Evolutionary conservation across 192 early-diverging fungal genomes (phyloP).

Genomic region (Coemansia sp.): DNA sequence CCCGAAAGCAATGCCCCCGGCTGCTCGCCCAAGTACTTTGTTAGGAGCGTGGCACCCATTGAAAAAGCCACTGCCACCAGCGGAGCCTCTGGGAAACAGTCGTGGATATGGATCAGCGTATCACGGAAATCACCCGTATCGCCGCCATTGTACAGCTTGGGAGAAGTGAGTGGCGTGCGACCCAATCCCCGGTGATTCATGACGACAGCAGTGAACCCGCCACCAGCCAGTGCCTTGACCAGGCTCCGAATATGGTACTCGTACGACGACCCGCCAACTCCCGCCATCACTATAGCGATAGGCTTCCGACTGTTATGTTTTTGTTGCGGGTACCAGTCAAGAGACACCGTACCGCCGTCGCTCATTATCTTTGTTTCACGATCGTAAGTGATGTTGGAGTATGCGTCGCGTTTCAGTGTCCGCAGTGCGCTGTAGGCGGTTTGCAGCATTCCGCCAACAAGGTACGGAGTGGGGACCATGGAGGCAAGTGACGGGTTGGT

Average conservation of each 20-base stretch:
- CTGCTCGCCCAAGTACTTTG: conserved; percentile 76
- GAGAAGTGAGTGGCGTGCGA: conserved; percentile 11
- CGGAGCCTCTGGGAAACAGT: conserved; percentile 56
- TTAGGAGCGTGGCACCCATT: conserved; percentile 80
- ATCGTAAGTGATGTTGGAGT: background rate
- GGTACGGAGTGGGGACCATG: conserved; percentile 64
- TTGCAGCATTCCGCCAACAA: conserved; percentile 69
- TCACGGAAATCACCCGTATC: conserved; percentile 63
- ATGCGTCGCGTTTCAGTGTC: conserved; percentile 27
- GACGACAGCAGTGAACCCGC: conserved; percentile 59
- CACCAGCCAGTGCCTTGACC: conserved; percentile 50
- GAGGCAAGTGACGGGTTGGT: conserved; percentile 32
- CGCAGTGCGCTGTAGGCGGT: conserved; percentile 45
- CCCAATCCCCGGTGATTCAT: conserved; percentile 12
- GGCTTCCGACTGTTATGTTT: conserved; percentile 54
- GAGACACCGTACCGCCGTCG: conserved; percentile 71
- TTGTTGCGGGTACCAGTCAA: conserved; percentile 71
- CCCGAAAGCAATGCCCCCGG: conserved; percentile 65
- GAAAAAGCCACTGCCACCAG: conserved; percentile 77
- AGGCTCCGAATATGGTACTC: conserved; percentile 76
- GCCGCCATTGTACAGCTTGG: conserved; percentile 65
- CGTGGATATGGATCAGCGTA: background rate
- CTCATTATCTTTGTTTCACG: conserved; percentile 54
- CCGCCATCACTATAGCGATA: conserved; percentile 72
- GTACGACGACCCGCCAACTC: conserved; percentile 79